Conservation (phyloP, 164 flowering plant genomes). For the Paratinospora sagittata region DNA sequence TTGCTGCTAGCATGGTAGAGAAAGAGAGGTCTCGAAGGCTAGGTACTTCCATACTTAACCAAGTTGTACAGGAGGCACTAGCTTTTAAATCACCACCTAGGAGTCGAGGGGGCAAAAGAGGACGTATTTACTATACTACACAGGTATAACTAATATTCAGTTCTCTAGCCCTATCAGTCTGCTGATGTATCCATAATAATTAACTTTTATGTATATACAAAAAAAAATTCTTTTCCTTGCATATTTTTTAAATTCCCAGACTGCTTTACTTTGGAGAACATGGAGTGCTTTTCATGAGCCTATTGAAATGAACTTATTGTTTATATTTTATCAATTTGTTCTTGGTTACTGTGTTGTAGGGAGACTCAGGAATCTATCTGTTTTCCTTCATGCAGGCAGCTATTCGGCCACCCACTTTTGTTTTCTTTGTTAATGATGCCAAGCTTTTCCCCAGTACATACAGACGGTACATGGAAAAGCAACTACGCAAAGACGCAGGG, state of each 20-base stretch:
- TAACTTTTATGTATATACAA: background rate
- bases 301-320: background rate
- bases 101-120: conserved; percentile 88
- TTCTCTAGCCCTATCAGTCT: background rate
- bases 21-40: conserved; percentile 94
- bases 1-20: conserved; percentile 72
- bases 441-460: conserved; percentile 87
- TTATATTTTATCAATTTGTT: background rate
- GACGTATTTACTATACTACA: conserved; percentile 86
- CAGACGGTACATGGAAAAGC: conserved; percentile 95
- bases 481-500: conserved; percentile 82
- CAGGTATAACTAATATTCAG: conserved; percentile 48
- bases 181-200: background rate
- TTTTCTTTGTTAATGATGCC: conserved; percentile 97
- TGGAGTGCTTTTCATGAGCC: background rate
- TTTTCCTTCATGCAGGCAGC: conserved; percentile 69
- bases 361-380: too few relatives aligned
- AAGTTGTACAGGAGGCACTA: conserved; percentile 81
- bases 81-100: conserved; percentile 94
- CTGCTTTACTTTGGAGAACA: background rate
- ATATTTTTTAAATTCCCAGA: background rate
- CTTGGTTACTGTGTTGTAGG: too few relatives aligned
- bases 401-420: conserved; percentile 94
- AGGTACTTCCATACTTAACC: conserved; percentile 77
- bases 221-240: background rate